A percentile compares a stretch with the other conserved stretches of the same genome.
These are phyloP conservation scores for Mycena rosella DNA, from an alignment of 768 basidiomycete species.

Conservation along the genomic window DNA sequence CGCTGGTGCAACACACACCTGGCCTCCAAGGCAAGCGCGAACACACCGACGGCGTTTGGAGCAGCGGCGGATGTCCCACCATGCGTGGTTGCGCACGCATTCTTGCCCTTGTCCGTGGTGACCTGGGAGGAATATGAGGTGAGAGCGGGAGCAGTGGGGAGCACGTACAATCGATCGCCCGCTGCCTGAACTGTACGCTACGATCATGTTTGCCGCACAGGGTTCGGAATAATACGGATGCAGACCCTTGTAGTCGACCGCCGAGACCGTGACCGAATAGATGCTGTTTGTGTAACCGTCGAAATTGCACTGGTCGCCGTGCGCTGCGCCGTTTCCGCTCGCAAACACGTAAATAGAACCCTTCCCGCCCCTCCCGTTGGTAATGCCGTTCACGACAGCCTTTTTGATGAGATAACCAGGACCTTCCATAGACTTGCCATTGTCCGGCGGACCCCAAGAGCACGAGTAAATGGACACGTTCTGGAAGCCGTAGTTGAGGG, in stretches of 20 bases:
- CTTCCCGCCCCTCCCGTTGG: slow-evolving; percentile 89
- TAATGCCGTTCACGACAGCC: slow-evolving; percentile 93
- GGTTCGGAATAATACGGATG: slow-evolving; percentile 98
- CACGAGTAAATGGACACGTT: slow-evolving; percentile 95
- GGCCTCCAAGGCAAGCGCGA: slow-evolving; percentile 89
- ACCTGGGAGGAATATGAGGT: too few relatives aligned
- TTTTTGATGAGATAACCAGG: slow-evolving; percentile 93
- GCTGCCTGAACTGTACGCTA: slow-evolving; percentile 95
- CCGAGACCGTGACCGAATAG: slow-evolving; percentile 96
- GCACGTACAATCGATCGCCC: slow-evolving; percentile 93
- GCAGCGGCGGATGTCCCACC: slow-evolving; percentile 99
- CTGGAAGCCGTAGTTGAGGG: slow-evolving; percentile 94
- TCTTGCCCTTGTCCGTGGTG: slow-evolving; percentile 93
- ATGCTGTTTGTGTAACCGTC: slow-evolving; percentile 99
- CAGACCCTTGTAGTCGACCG: slow-evolving; percentile 88
- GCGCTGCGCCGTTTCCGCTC: slow-evolving; percentile 93
- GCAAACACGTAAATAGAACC: slow-evolving; percentile 98
- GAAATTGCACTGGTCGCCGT: slow-evolving; percentile 98
- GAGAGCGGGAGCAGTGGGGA: too few relatives aligned
- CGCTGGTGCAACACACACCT: slow-evolving; percentile 74
- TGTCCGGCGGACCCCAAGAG: slow-evolving; percentile 97
- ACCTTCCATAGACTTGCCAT: slow-evolving; percentile 92
- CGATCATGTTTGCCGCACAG: slow-evolving; percentile 98
- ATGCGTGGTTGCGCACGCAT: slow-evolving; percentile 83
- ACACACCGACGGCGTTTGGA: slow-evolving; percentile 94